Percentiles rank a stretch among this genome's conserved stretches.
These are phyloP conservation scores for Pythium brassicae DNA, from an alignment of 352 stramenopile species.

Conservation along the genomic window DNA sequence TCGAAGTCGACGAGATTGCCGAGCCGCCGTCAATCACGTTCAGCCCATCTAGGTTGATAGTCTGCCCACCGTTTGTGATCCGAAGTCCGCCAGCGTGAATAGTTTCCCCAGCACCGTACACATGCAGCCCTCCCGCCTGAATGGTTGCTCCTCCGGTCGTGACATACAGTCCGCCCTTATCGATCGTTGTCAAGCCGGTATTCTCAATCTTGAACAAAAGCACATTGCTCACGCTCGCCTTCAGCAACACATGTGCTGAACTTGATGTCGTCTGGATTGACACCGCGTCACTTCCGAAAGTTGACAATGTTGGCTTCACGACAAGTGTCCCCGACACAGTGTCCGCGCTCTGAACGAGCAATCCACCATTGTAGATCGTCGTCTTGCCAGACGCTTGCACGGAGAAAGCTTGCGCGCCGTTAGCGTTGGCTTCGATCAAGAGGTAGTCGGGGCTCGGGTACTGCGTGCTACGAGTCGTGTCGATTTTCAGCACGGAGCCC, in stretches of 20 bases:
- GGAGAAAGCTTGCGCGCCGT: constrained; percentile 24
- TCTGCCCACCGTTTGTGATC: too few relatives aligned
- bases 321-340: constrained; percentile 20
- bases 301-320: constrained; percentile 34
- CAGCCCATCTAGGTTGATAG: too few relatives aligned
- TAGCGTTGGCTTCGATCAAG: constrained; percentile 32
- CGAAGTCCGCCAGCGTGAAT: too few relatives aligned
- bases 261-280: constrained; percentile 32
- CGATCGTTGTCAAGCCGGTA: constrained; percentile 41
- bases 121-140: too few relatives aligned
- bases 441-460: constrained; percentile 34
- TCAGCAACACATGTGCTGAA: constrained; percentile 42
- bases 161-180: constrained; percentile 31
- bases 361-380: constrained; percentile 37
- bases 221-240: constrained; percentile 19
- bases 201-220: constrained; percentile 41
- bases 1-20: constrained; percentile 37
- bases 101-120: too few relatives aligned
- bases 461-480: constrained; percentile 12
- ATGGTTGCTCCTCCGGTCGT: constrained; percentile 40
- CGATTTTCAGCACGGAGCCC: constrained; percentile 20
- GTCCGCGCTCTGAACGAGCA: constrained; percentile 33
- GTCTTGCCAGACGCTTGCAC: constrained; percentile 48
- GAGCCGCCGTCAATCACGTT: constrained; percentile 34
- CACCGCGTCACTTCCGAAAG: constrained; percentile 38